phyloP scores from a whole-genome alignment of 352 stramenopile genomes.

The Phytopythium aichiense region DNA sequence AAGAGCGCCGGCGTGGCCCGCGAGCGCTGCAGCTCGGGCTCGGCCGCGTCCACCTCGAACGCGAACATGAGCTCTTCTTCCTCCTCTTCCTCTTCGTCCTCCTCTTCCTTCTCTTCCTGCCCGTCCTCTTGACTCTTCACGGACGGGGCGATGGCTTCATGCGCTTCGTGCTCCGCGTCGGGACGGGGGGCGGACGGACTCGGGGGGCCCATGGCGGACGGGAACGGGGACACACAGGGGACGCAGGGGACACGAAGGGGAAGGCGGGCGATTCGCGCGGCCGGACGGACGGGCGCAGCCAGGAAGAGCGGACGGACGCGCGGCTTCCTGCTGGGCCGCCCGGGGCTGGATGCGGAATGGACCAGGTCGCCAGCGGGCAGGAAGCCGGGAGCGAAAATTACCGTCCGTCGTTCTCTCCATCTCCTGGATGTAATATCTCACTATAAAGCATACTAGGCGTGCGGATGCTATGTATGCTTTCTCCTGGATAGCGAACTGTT shows the following conservation, averaged over 20 bases:
- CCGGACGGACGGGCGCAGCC: background rate
- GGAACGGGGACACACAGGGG: background rate
- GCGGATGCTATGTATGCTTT: too few relatives aligned
- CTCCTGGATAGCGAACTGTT: too few relatives aligned
- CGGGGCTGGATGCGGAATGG: constrained; percentile 6
- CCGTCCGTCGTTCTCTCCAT: background rate
- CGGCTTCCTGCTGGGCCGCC: constrained; percentile 5
- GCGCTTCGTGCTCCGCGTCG: background rate
- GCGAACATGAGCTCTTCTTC: constrained; percentile 75
- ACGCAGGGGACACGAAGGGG: background rate
- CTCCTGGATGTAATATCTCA: too few relatives aligned
- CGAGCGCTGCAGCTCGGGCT: background rate
- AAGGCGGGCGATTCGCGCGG: background rate
- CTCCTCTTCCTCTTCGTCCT: constrained; percentile 11
- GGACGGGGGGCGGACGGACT: background rate
- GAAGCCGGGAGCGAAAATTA: background rate
- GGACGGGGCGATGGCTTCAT: background rate
- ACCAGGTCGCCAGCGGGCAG: background rate
- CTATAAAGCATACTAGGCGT: too few relatives aligned
- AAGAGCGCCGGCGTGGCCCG: constrained; percentile 14
- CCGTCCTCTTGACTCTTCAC: background rate
- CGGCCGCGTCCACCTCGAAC: constrained; percentile 33
- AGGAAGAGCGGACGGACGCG: background rate
- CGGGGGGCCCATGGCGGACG: background rate
- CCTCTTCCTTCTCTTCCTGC: constrained; percentile 10